phyloP scores from a whole-genome alignment of 2,329 filamentous ascomycete species.

The Colletotrichum sp. region DNA sequence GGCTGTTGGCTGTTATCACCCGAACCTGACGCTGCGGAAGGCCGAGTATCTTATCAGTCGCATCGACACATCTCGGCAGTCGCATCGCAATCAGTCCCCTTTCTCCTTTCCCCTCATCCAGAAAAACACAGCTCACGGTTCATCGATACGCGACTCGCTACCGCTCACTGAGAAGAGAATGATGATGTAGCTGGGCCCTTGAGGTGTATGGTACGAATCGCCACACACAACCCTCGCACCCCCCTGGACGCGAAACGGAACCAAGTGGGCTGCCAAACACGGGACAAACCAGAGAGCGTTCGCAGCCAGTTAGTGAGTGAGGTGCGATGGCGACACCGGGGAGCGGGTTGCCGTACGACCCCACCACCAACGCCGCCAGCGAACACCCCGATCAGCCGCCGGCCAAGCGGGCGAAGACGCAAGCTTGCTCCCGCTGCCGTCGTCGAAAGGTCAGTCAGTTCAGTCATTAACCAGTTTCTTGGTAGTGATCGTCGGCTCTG shows the following conservation, averaged over 20 bases:
- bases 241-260: background rate
- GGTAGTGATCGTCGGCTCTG: background rate
- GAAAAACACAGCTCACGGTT: background rate
- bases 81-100: background rate
- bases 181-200: background rate
- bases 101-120: background rate
- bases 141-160: background rate
- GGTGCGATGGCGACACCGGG: background rate
- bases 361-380: background rate
- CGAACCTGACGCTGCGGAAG: background rate
- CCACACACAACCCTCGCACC: background rate
- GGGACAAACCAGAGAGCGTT: background rate
- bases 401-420: background rate
- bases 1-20: background rate
- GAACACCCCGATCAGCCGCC: background rate
- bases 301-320: background rate
- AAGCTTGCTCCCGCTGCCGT: slow-evolving; percentile 22
- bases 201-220: background rate
- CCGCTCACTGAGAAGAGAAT: background rate
- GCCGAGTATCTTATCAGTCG: background rate
- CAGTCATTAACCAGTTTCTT: background rate
- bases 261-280: background rate
- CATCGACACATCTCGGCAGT: background rate
- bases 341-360: background rate
- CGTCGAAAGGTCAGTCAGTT: slow-evolving; percentile 21